Percentiles rank a stretch among this genome's conserved stretches.
Conservation (phyloP, 768 basidiomycete species). For the Russula vinacea region DNA sequence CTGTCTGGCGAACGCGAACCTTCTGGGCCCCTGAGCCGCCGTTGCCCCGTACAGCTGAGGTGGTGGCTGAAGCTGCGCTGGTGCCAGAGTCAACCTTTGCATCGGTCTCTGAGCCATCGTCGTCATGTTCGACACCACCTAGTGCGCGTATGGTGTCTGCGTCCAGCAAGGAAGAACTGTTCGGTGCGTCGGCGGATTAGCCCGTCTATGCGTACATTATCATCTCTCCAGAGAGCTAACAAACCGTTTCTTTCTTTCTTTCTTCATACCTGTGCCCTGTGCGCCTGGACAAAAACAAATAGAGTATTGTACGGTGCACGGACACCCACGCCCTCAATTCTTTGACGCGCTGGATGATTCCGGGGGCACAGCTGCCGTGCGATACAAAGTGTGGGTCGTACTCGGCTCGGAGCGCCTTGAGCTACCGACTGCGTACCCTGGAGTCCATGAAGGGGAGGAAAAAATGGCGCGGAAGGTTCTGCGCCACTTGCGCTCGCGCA, state of each 20-base stretch:
- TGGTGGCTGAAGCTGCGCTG: too few species aligned
- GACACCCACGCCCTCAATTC: slow-evolving; percentile 9
- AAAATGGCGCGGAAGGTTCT: slow-evolving; percentile 30
- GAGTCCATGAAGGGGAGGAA: slow-evolving; percentile 29
- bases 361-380: neutral
- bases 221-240: neutral
- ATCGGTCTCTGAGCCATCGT: neutral
- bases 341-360: neutral
- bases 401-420: slow-evolving; percentile 30
- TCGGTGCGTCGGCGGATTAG: slow-evolving; percentile 6
- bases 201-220: neutral
- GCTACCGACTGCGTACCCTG: slow-evolving; percentile 22
- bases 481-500: slow-evolving; percentile 25
- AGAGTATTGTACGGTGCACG: slow-evolving; percentile 16
- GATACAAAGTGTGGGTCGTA: slow-evolving; percentile 31
- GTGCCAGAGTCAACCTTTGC: neutral
- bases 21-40: neutral
- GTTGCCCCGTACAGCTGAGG: neutral
- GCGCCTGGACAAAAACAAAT: neutral
- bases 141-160: neutral
- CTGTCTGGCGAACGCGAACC: too few species aligned
- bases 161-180: slow-evolving; percentile 9
- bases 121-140: neutral
- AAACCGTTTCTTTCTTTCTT: neutral
- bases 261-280: neutral